Conservation (phyloP, 2,329 filamentous ascomycete species). For the Leptosphaerulina australis region DNA sequence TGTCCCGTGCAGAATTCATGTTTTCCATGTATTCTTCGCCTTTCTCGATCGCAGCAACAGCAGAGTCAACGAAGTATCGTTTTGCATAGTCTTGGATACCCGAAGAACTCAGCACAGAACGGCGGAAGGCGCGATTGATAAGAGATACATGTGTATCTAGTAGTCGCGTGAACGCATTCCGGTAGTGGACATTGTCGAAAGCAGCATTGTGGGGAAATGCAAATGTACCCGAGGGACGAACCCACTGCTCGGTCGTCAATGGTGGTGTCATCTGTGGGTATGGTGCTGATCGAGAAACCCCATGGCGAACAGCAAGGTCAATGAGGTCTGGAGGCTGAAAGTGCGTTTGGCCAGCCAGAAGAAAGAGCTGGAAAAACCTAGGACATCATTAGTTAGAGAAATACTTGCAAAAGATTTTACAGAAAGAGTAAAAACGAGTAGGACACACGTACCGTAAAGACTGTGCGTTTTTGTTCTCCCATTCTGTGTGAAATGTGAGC, state of each 20-base stretch:
- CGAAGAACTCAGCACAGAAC: not conserved
- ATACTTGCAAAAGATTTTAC: not conserved
- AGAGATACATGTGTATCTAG: not conserved
- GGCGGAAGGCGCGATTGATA: not conserved
- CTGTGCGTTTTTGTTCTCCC: constrained; percentile 2
- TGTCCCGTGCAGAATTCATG: not conserved
- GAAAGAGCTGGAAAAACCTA: constrained; percentile 28
- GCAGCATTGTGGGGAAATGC: not conserved
- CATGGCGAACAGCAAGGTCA: constrained; percentile 29
- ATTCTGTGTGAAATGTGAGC: constrained; percentile 26
- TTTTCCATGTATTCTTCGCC: not conserved
- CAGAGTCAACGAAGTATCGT: not conserved
- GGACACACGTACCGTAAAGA: not conserved
- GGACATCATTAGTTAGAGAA: not conserved
- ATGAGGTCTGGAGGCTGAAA: constrained; percentile 36
- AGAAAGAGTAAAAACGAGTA: too few species aligned
- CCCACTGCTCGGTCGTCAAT: constrained; percentile 13
- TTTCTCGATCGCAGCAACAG: not conserved
- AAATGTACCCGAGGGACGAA: not conserved
- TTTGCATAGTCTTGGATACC: not conserved
- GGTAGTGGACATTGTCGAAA: not conserved
- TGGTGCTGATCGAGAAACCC: constrained; percentile 14
- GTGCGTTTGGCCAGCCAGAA: constrained; percentile 28
- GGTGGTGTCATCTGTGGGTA: constrained; percentile 22
- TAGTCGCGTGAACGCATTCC: not conserved